Evolutionary conservation across 805 yeast species (phyloP).

Genomic region (Naumovozyma castellii): DNA sequence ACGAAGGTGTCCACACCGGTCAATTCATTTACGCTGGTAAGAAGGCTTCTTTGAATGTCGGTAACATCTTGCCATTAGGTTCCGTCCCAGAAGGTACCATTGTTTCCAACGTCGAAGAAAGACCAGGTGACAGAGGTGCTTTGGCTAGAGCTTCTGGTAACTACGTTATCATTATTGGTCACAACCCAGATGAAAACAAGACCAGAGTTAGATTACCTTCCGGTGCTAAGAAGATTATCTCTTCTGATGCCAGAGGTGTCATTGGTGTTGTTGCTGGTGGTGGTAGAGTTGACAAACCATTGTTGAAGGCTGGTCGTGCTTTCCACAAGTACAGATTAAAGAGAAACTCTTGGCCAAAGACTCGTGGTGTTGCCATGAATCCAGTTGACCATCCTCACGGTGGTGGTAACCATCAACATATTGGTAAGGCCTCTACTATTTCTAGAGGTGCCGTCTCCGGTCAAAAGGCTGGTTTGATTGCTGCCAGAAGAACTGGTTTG

Average conservation of each 20-base stretch:
- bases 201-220: conserved; percentile 99
- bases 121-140: conserved; percentile 99
- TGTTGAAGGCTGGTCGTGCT: conserved; percentile 99
- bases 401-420: conserved; percentile 99
- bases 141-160: conserved; percentile 98
- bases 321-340: conserved; percentile 99
- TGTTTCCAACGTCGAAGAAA: conserved; percentile 96
- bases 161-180: conserved; percentile 98
- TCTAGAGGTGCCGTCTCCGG: conserved; percentile 99
- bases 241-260: conserved; percentile 97
- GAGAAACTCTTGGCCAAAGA: conserved; percentile 99
- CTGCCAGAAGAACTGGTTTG: conserved; percentile 99
- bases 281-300: conserved; percentile 99
- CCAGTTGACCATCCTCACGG: conserved; percentile 99
- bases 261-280: conserved; percentile 99
- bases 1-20: conserved; percentile 99
- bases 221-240: conserved; percentile 94
- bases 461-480: conserved; percentile 99
- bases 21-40: conserved; percentile 98
- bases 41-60: conserved; percentile 93
- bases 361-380: conserved; percentile 99
- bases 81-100: conserved; percentile 99
- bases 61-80: conserved; percentile 95
- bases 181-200: conserved; percentile 98
- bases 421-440: conserved; percentile 99